Percentiles rank a stretch among this genome's conserved stretches.
These are phyloP conservation scores for Leptographium galeiforme DNA, from an alignment of 2,329 filamentous ascomycete species.

Conservation along the genomic window DNA sequence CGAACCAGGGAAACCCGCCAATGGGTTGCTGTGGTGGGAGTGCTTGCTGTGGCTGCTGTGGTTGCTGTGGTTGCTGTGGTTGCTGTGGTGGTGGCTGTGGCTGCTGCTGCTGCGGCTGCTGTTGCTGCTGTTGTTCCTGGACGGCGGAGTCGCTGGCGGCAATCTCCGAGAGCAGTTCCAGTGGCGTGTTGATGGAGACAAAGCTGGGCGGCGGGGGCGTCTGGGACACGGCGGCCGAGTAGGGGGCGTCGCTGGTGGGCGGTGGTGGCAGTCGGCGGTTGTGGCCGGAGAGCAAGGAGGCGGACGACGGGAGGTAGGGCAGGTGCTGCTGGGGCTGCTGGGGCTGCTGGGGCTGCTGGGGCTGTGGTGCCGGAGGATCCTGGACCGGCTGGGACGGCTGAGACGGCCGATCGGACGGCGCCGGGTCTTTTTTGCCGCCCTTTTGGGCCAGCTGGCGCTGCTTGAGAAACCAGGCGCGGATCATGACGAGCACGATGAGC, in stretches of 20 bases:
- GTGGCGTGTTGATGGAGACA: constrained; percentile 32
- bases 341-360: background rate
- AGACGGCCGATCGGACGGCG: background rate
- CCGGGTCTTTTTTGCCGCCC: background rate
- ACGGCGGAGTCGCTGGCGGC: constrained; percentile 29
- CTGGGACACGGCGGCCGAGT: background rate
- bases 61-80: background rate
- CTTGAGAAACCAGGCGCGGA: constrained; percentile 55
- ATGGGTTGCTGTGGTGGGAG: background rate
- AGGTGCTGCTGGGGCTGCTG: background rate
- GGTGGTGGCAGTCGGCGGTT: constrained; percentile 7
- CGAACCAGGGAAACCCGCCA: background rate
- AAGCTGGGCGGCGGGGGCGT: constrained; percentile 9
- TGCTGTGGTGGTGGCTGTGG: constrained; percentile 10
- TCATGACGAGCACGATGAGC: constrained; percentile 54
- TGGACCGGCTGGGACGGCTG: no score
- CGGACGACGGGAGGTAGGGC: constrained; percentile 2
- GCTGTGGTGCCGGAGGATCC: background rate
- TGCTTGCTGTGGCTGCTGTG: background rate
- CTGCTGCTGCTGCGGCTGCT: background rate
- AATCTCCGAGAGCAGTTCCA: constrained; percentile 43
- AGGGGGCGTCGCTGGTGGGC: background rate
- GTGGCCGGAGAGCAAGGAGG: constrained; percentile 5
- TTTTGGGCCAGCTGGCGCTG: constrained; percentile 11
- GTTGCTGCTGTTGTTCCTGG: background rate